phyloP scores from a whole-genome alignment of 2,329 filamentous ascomycete genomes.

The Aquanectria penicillioides region DNA sequence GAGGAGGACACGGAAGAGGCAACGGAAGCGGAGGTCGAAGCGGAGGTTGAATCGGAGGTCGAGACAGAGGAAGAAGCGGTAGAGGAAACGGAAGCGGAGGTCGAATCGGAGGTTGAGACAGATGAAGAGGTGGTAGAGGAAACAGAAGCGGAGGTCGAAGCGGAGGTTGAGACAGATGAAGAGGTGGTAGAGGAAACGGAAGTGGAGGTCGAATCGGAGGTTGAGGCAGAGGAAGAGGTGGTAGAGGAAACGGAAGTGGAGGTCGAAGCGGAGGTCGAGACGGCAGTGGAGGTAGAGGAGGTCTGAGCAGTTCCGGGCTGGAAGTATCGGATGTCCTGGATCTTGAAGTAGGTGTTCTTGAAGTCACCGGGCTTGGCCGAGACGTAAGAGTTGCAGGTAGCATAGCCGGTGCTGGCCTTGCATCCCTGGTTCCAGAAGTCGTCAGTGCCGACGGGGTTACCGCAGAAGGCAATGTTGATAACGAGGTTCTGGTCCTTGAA shows the following conservation, averaged over 20 bases:
- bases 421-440: slow-evolving; percentile 32
- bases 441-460: slow-evolving; percentile 67
- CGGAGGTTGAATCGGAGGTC: background rate
- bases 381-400: slow-evolving; percentile 51
- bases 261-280: background rate
- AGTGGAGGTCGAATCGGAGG: slow-evolving; percentile 2
- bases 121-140: background rate
- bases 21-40: background rate
- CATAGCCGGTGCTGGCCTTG: slow-evolving; percentile 23
- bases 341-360: slow-evolving; percentile 54
- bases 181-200: slow-evolving; percentile 18
- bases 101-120: background rate
- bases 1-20: background rate
- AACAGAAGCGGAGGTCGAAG: slow-evolving; percentile 19
- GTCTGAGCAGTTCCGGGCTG: slow-evolving; percentile 34
- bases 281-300: slow-evolving; percentile 1
- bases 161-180: background rate
- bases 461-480: slow-evolving; percentile 80
- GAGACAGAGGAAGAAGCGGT: background rate
- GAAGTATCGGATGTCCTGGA: slow-evolving; percentile 55
- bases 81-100: slow-evolving; percentile 19
- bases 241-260: slow-evolving; percentile 21
- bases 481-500: slow-evolving; percentile 77
- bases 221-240: background rate
- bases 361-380: slow-evolving; percentile 48